Evolutionary conservation across 2,329 filamentous ascomycete species (phyloP), one percentile per base, ranked within the genome.

Genomic region (Phialophora macrospora): DNA sequence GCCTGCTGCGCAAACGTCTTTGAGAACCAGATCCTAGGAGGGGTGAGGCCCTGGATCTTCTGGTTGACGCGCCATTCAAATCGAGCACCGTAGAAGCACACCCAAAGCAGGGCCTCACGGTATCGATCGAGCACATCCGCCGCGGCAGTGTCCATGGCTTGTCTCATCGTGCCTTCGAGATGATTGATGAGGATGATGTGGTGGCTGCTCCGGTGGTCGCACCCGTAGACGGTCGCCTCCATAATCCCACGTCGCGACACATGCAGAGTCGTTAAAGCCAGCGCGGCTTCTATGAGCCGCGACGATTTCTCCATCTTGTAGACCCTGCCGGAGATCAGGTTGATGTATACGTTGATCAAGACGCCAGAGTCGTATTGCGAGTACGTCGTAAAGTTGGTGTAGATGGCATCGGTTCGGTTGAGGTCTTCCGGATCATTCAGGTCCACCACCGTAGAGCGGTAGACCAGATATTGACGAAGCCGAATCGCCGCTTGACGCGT

Each of bases 41-140:
- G 30, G 14, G 17, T 62, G 3, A 46, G 24, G 41, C 34, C 44
- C 52, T 57, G 38, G 22, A 52, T 38, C 30, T 46, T 52, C 32
- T 24, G 28, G 44, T 62, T 65, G 1, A 57, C 32, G 12, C 59
- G 63, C 28, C 44, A 65, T 20, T 65, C 63, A 17, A 57, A 65
- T 17, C 63, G 55, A 11, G 63, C 63, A 2, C 58, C 63, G 54
- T 65, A 65, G 52, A 62, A 65, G 41, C 55, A 61, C 14, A 65
- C 22, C 63, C 63, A 65, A 2, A 65, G 58, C 14, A 65, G 26
- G 17, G 51, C 57, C 8, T 55, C 58, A 8, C 58, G 24, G 32
- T 61, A 65, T 6, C n/a, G 48, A 6, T 20, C 24, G 14, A 65
- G 32, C 22, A 49, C 57, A 14, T 56, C 24, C 6, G 24, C 30